Evolutionary conservation across 345 rosid species (phyloP).

Genomic region (Lenwebbia sp.): DNA sequence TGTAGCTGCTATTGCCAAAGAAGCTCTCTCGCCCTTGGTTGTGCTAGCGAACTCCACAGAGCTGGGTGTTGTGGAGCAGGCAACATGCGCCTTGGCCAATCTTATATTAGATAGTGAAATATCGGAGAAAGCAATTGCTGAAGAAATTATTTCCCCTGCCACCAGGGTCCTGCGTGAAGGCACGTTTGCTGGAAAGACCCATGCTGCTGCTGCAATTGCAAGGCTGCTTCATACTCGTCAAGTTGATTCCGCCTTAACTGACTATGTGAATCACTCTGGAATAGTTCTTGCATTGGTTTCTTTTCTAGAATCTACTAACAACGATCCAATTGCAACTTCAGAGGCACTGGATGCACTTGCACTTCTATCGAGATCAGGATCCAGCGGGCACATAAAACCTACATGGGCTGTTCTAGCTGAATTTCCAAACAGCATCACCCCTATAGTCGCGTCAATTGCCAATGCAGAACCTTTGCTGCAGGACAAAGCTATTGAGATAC

Average conservation of each 20-base stretch:
- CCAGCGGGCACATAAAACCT: constrained; percentile 54
- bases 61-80: constrained; percentile 93
- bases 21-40: constrained; percentile 61
- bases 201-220: constrained; percentile 94
- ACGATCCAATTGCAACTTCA: constrained; percentile 53
- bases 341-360: constrained; percentile 97
- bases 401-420: constrained; percentile 93
- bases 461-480: constrained; percentile 65
- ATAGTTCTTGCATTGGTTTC: constrained; percentile 92
- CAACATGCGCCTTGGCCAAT: constrained; percentile 86
- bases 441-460: constrained; percentile 75
- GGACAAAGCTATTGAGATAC: constrained; percentile 92
- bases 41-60: constrained; percentile 60
- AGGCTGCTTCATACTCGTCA: constrained; percentile 67
- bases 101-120: constrained; percentile 85
- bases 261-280: constrained; percentile 86
- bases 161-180: constrained; percentile 93
- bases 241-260: constrained; percentile 62
- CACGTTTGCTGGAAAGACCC: constrained; percentile 78
- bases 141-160: constrained; percentile 83
- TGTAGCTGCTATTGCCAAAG: constrained; percentile 81
- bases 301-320: constrained; percentile 66
- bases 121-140: constrained; percentile 62
- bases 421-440: constrained; percentile 62
- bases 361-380: constrained; percentile 64